These are phyloP conservation scores for Albugo laibachii DNA, from an alignment of 352 stramenopile genomes.

Conservation along the genomic window DNA sequence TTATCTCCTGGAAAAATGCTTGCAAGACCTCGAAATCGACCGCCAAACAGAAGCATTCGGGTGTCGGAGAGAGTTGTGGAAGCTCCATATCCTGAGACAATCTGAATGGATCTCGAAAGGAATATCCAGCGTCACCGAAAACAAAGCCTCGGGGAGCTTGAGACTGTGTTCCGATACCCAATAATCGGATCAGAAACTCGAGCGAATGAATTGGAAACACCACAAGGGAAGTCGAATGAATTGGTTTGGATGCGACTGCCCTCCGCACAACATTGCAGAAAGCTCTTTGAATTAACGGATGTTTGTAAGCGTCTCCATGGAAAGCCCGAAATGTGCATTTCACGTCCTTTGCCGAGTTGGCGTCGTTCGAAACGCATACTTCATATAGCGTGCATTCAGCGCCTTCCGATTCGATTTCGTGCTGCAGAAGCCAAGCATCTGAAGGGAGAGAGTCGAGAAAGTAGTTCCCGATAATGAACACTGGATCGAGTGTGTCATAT, in stretches of 20 bases:
- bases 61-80: constrained; percentile 53
- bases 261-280: constrained; percentile 7
- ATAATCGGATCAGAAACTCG: constrained; percentile 22
- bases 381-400: neutral
- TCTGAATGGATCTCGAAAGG: constrained; percentile 29
- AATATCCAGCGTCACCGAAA: constrained; percentile 41
- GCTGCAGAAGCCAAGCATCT: constrained; percentile 34
- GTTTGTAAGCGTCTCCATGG: neutral
- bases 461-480: constrained; percentile 71
- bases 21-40: constrained; percentile 53
- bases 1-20: constrained; percentile 17
- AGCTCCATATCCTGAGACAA: constrained; percentile 33
- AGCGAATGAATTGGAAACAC: constrained; percentile 52
- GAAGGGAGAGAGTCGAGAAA: constrained; percentile 58
- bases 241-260: constrained; percentile 4
- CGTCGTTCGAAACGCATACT: neutral
- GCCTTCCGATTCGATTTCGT: neutral
- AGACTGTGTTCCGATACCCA: constrained; percentile 7
- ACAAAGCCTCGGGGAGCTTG: constrained; percentile 12
- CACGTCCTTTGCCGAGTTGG: neutral
- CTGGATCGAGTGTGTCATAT: constrained; percentile 8
- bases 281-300: constrained; percentile 1
- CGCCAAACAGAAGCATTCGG: constrained; percentile 64
- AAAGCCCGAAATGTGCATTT: neutral
- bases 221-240: constrained; percentile 18